phyloP scores from a whole-genome alignment of 2,329 filamentous ascomycete genomes.

The Scytalidium lignicola region DNA sequence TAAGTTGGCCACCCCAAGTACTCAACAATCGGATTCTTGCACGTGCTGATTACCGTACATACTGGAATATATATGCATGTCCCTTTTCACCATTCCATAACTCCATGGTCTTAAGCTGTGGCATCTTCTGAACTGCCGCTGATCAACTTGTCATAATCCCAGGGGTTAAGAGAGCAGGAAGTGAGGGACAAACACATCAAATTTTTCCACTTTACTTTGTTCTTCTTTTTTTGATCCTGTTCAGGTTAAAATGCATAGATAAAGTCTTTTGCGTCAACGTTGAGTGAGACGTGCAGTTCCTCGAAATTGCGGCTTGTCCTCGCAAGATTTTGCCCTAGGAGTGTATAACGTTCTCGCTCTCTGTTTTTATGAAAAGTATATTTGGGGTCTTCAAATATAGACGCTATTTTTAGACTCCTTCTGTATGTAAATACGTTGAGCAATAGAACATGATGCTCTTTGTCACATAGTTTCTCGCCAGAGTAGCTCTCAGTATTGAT shows the following conservation, averaged over 20 bases:
- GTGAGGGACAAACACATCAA: background rate
- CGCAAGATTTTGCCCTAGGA: background rate
- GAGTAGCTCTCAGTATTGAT: background rate
- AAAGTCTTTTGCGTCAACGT: slow-evolving; percentile 1
- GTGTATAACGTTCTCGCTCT: background rate
- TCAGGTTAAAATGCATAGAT: background rate
- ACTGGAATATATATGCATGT: slow-evolving; percentile 15
- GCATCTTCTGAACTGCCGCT: slow-evolving; percentile 17
- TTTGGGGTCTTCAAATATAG: background rate
- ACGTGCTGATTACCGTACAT: slow-evolving; percentile 4
- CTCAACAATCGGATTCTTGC: background rate
- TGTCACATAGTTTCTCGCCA: background rate
- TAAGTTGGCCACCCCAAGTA: background rate
- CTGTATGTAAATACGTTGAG: background rate
- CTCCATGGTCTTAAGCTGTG: slow-evolving; percentile 18
- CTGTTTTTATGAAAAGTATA: background rate
- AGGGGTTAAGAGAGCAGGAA: background rate
- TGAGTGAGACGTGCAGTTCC: background rate
- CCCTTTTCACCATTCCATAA: slow-evolving; percentile 18
- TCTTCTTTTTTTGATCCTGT: background rate
- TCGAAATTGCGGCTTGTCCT: background rate
- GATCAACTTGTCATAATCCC: slow-evolving; percentile 7
- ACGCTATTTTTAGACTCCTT: background rate
- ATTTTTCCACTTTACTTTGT: background rate
- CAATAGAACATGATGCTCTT: background rate